Conservation (phyloP, 106 monocot genomes). For the Dioscorea dumetorum region DNA sequence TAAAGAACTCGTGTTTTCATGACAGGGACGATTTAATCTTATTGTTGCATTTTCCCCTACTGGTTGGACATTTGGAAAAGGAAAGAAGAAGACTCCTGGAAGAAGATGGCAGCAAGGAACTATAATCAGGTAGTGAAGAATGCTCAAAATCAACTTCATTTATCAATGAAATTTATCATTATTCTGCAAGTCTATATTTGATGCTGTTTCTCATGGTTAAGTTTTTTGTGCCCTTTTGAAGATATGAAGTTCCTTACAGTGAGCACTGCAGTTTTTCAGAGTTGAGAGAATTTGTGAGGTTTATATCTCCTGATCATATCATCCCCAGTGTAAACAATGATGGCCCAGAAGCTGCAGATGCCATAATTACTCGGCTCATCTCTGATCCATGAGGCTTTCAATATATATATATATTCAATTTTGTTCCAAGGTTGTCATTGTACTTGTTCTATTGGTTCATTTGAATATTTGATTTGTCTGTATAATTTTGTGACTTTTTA, state of each 20-base stretch:
- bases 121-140: constrained; percentile 58
- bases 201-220: too few relatives aligned
- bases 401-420: too few relatives aligned
- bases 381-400: constrained; percentile 25
- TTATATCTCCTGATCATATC: constrained; percentile 76
- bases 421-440: too few relatives aligned
- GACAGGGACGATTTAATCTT: constrained; percentile 65
- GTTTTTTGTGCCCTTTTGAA: background rate
- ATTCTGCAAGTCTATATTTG: too few relatives aligned
- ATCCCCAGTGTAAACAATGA: constrained; percentile 94
- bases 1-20: background rate
- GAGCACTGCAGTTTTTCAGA: constrained; percentile 95
- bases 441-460: too few relatives aligned
- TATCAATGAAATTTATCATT: too few relatives aligned
- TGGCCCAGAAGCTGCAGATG: constrained; percentile 58
- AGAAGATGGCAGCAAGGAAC: constrained; percentile 91
- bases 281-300: constrained; percentile 65
- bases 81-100: constrained; percentile 71
- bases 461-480: too few relatives aligned
- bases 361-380: constrained; percentile 63
- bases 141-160: too few relatives aligned
- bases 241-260: constrained; percentile 99
- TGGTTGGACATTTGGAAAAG: constrained; percentile 94
- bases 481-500: too few relatives aligned
- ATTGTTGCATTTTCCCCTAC: constrained; percentile 97